phyloP scores from a whole-genome alignment of 2,329 filamentous ascomycete species.

The Cyphellophora europaea region DNA sequence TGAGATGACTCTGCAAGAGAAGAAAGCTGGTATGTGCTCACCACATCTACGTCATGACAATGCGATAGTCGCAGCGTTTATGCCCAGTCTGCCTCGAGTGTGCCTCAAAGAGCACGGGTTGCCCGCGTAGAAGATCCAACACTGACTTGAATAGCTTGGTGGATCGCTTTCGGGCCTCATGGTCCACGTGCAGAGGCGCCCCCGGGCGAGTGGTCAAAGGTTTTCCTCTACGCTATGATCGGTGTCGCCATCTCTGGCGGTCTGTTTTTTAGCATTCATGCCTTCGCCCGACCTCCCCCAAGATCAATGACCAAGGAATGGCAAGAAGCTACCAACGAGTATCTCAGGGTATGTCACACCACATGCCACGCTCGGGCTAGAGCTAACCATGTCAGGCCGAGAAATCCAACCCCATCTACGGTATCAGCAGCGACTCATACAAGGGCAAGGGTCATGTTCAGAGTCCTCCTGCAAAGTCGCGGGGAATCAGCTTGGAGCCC shows the following conservation, averaged over 20 bases:
- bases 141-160: slow-evolving; percentile 64
- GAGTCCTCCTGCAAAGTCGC: slow-evolving; percentile 35
- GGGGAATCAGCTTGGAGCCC: slow-evolving; percentile 16
- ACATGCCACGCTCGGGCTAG: not conserved
- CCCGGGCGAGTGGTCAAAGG: slow-evolving; percentile 73
- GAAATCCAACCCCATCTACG: slow-evolving; percentile 78
- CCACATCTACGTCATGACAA: slow-evolving; percentile 2
- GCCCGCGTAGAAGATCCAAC: slow-evolving; percentile 12
- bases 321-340: slow-evolving; percentile 93
- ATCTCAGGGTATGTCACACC: slow-evolving; percentile 57
- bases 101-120: no score
- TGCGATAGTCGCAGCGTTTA: no score
- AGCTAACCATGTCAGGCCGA: slow-evolving; percentile 48
- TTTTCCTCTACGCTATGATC: slow-evolving; percentile 62
- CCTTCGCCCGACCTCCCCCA: slow-evolving; percentile 63
- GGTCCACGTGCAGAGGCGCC: slow-evolving; percentile 77
- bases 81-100: slow-evolving; percentile 5
- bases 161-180: slow-evolving; percentile 95
- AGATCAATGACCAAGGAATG: slow-evolving; percentile 93
- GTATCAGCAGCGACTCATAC: slow-evolving; percentile 72
- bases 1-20: slow-evolving; percentile 90
- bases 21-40: slow-evolving; percentile 80
- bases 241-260: slow-evolving; percentile 58
- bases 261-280: slow-evolving; percentile 64
- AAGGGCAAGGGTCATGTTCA: slow-evolving; percentile 70